Percentiles rank a stretch among this genome's conserved stretches.
Evolutionary conservation across 2,329 filamentous ascomycete genomes (phyloP).

Genomic region (Colletotrichum scovillei): DNA sequence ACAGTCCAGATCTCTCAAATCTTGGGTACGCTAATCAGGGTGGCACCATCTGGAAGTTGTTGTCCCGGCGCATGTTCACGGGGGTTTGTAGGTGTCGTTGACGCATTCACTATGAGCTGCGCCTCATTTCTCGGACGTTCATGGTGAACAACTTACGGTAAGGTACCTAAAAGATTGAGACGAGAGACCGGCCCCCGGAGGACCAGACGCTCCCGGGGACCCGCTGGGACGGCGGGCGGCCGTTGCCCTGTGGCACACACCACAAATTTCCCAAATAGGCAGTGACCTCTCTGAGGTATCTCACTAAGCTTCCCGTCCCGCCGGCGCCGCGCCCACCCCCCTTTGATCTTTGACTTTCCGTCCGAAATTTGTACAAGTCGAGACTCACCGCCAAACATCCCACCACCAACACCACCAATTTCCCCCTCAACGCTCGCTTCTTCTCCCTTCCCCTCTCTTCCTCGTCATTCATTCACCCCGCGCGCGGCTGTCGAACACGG

Average conservation of each 20-base stretch:
- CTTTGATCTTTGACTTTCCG: not conserved
- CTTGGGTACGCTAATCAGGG: not conserved
- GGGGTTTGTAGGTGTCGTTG: not conserved
- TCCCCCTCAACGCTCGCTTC: not conserved
- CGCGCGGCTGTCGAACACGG: not conserved
- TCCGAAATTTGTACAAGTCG: conserved; percentile 22
- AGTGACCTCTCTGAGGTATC: not conserved
- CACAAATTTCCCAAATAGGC: conserved; percentile 26
- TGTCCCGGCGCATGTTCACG: not conserved
- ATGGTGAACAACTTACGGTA: not conserved
- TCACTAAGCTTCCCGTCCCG: conserved; percentile 2
- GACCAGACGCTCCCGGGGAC: not conserved
- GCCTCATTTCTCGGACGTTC: not conserved
- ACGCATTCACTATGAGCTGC: not conserved
- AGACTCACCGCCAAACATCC: conserved; percentile 30
- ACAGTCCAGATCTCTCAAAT: not conserved
- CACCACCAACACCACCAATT: not conserved
- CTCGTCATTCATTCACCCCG: not conserved
- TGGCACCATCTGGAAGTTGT: not conserved
- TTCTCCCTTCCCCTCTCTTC: not conserved
- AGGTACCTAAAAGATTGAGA: too few relatives aligned
- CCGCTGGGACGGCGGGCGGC: conserved; percentile 3
- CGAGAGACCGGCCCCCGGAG: too few relatives aligned
- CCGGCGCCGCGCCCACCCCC: not conserved
- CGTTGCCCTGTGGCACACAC: not conserved